Base-by-base conservation (phyloP, 2,329 filamentous ascomycete genomes). In the Scopulariopsis brevicaulis region DNA sequence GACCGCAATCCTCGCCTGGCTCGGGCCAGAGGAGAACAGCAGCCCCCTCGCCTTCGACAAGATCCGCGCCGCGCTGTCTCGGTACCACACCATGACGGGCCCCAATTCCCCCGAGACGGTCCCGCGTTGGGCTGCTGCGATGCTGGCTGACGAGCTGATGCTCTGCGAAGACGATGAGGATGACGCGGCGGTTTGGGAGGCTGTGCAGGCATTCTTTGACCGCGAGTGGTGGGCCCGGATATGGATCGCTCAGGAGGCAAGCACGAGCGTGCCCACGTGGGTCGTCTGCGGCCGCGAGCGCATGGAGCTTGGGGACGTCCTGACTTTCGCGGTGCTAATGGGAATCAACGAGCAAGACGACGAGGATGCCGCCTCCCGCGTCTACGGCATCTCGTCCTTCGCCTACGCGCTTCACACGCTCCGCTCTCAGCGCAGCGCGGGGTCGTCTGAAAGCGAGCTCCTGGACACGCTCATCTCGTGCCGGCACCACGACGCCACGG, bases 401-500 rank as follows among this genome's bases (percentile, higher is more conserved):
- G 60, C 59, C 3, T 62, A 62, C 50, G 59, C 57, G 4, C 53
- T 62, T 8, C 57, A 61, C 14, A 58, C 57, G 18, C 51, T 62
- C 24, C 56, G 61, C 11, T 57, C 58, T 14, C 54, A 58, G 14
- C 59, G 60, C 18, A 46, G 57, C 35, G 14, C 55, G 11, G 56
- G 54, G 15, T 35, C 25, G 7, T 34, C 57, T 12, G 58, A 58
- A 32, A 55, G 53, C 12, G 55, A 59, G 48, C 56, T 62, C 10
- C 57, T 62, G 4, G 58, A 59, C 37, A 54, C 59, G 7, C 58
- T 62, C 2, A 60, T 60, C 37, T 53, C 60, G 4, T 61, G 59
- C 50, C 58, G 61, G 2, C 59, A 60, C 40, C 59, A 60, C 32
- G 62, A 62, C 24, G 59, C 63, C 10, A 59, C 60, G 14, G 64